phyloP scores from a whole-genome alignment of 2,329 filamentous ascomycete species.

The Neocatenulostroma microsporum region DNA sequence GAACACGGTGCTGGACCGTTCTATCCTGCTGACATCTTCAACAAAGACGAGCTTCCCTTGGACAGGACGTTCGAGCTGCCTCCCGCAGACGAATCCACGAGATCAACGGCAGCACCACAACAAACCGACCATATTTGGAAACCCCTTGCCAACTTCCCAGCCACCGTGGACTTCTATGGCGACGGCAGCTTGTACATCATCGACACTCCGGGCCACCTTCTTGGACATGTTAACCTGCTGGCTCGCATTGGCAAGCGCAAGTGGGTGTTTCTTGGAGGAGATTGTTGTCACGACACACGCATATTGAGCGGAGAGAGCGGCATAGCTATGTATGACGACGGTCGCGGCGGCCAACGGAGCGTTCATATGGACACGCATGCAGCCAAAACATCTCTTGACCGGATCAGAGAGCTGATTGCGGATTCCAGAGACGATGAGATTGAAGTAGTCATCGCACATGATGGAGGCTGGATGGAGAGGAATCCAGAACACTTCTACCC shows the following conservation, averaged over 20 bases:
- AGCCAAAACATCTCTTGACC: slow-evolving; percentile 35
- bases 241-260: slow-evolving; percentile 29
- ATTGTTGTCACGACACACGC: slow-evolving; percentile 44
- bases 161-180: slow-evolving; percentile 37
- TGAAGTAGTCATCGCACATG: slow-evolving; percentile 43
- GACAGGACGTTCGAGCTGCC: slow-evolving; percentile 37
- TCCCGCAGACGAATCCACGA: slow-evolving; percentile 10
- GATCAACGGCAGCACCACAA: slow-evolving; percentile 12
- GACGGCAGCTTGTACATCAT: slow-evolving; percentile 40
- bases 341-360: slow-evolving; percentile 35
- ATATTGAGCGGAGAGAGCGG: slow-evolving; percentile 42
- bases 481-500: slow-evolving; percentile 2
- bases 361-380: slow-evolving; percentile 40
- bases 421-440: slow-evolving; percentile 28
- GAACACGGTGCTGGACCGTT: slow-evolving; percentile 8
- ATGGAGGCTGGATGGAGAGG: slow-evolving; percentile 35
- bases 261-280: slow-evolving; percentile 43
- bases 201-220: slow-evolving; percentile 42
- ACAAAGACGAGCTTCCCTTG: slow-evolving; percentile 33
- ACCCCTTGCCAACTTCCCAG: slow-evolving; percentile 34
- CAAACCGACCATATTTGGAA: slow-evolving; percentile 29
- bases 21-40: slow-evolving; percentile 30
- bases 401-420: slow-evolving; percentile 30
- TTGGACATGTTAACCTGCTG: slow-evolving; percentile 43
- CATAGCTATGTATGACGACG: slow-evolving; percentile 43